Conservation (phyloP, 352 stramenopile species). For the Aphanomyces stellatus region DNA sequence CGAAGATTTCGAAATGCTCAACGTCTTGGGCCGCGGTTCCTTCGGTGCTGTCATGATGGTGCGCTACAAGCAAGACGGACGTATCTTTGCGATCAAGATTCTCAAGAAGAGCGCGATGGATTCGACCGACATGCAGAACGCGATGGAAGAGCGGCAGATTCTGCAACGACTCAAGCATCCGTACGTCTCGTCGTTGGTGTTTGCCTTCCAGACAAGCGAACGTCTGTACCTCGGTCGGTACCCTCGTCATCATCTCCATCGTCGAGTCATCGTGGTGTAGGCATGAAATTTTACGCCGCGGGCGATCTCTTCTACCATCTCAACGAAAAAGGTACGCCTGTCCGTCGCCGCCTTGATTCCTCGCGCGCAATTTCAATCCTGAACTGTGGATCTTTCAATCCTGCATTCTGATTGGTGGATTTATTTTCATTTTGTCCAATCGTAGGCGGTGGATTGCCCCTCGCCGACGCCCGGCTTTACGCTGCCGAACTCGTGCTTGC, state of each 20-base stretch:
- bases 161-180: conserved; percentile 81
- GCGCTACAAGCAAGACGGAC: conserved; percentile 81
- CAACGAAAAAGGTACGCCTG: conserved; percentile 54
- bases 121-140: conserved; percentile 70
- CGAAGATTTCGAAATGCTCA: conserved; percentile 88
- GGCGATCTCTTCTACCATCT: conserved; percentile 85
- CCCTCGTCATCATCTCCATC: neutral
- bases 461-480: conserved; percentile 66
- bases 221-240: conserved; percentile 60
- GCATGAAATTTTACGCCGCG: conserved; percentile 86
- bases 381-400: neutral
- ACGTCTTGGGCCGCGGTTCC: conserved; percentile 75
- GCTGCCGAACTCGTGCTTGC: conserved; percentile 77
- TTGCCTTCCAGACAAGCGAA: conserved; percentile 85
- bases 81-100: conserved; percentile 85
- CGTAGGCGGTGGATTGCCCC: conserved; percentile 26
- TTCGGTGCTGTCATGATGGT: conserved; percentile 86
- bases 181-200: conserved; percentile 82
- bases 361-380: neutral
- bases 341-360: neutral
- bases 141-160: conserved; percentile 85
- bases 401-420: neutral
- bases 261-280: neutral
- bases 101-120: conserved; percentile 88
- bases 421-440: conserved; percentile 3